These are phyloP conservation scores for Reutealis trisperma DNA, from an alignment of 345 rosid species.

Conservation along the genomic window DNA sequence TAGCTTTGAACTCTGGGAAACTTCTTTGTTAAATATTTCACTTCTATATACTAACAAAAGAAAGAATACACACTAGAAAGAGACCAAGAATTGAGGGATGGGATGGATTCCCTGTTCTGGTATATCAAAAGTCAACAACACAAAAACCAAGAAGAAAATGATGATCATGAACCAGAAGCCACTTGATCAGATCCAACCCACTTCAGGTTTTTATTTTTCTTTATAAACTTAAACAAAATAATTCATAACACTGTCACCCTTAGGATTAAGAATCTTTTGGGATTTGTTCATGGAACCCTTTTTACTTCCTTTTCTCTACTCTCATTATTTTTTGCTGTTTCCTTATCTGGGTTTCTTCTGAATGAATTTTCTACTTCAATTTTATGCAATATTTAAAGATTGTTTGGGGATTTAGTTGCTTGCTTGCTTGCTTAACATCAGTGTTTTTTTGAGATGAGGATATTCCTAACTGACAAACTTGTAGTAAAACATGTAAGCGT, in stretches of 20 bases:
- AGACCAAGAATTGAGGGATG: conserved; percentile 5
- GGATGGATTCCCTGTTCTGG: conserved; percentile 36
- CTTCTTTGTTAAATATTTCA: too few relatives aligned
- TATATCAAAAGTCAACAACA: neutral
- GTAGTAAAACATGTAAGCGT: neutral
- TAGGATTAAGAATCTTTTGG: neutral
- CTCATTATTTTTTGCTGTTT: neutral
- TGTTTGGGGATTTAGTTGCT: neutral
- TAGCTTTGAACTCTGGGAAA: neutral
- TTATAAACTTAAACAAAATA: too few relatives aligned
- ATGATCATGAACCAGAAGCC: conserved; percentile 11
- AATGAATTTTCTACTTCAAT: neutral
- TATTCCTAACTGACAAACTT: neutral
- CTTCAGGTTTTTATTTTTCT: conserved; percentile 17
- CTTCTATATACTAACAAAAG: too few relatives aligned
- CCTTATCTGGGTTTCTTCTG: conserved; percentile 4
- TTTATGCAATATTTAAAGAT: too few relatives aligned
- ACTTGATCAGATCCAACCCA: conserved; percentile 23
- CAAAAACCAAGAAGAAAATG: conserved; percentile 8
- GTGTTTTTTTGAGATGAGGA: neutral
- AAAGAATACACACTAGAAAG: too few relatives aligned
- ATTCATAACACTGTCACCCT: neutral
- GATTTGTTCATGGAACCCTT: too few relatives aligned
- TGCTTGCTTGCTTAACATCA: neutral
- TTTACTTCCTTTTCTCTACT: too few relatives aligned